phyloP scores from a whole-genome alignment of 805 yeast species.

The Wickerhamomyces tratensis region DNA sequence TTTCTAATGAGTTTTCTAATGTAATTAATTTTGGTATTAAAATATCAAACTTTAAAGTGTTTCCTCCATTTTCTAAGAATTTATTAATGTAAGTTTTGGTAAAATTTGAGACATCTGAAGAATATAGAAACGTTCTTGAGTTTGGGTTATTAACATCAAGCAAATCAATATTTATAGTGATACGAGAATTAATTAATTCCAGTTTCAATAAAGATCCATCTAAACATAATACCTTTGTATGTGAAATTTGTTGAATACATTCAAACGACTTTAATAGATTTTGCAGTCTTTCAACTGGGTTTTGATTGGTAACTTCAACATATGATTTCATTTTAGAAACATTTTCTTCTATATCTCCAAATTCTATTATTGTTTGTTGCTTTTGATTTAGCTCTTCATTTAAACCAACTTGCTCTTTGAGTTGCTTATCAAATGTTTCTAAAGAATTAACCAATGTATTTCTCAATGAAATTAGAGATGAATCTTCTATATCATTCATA shows the following conservation, averaged over 20 bases:
- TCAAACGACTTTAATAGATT: constrained; percentile 4
- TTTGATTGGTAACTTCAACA: constrained; percentile 12
- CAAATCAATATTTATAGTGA: constrained; percentile 7
- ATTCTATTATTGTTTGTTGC: neutral
- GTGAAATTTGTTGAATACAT: constrained; percentile 6
- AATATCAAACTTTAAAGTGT: neutral
- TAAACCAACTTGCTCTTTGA: constrained; percentile 1
- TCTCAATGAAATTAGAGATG: constrained; percentile 4
- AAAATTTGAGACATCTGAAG: constrained; percentile 2
- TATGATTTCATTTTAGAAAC: neutral
- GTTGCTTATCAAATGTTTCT: neutral
- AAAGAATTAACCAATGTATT: constrained; percentile 6
- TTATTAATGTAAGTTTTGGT: constrained; percentile 4
- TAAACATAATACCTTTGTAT: constrained; percentile 2
- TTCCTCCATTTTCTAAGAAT: constrained; percentile 1
- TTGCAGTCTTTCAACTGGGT: constrained; percentile 9
- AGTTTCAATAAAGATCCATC: constrained; percentile 4
- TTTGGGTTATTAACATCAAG: neutral
- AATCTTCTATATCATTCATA: constrained; percentile 10
- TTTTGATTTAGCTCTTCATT: constrained; percentile 3
- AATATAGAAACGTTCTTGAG: constrained; percentile 1
- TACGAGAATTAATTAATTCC: constrained; percentile 1
- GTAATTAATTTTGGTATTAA: constrained; percentile 1
- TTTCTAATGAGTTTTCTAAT: constrained; percentile 1
- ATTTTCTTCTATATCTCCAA: constrained; percentile 1